Base-by-base conservation (phyloP, 108 stramenopile species). In the Skeletonema grethae region DNA sequence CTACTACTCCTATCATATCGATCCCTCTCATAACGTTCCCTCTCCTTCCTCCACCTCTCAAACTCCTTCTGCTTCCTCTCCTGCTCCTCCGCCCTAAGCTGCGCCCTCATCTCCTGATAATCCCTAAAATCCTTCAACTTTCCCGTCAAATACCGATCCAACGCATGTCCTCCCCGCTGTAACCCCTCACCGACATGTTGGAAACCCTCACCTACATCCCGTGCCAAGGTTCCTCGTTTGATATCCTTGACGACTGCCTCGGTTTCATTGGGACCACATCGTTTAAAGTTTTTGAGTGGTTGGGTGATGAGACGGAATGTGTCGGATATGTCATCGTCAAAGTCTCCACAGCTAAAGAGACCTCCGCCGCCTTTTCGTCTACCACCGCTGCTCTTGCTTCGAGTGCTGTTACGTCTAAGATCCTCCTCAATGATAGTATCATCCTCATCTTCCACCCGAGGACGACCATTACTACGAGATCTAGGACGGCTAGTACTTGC, bases 311-410 rank as follows among this genome's bases (percentile, higher is more conserved):
- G 7, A 9, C 7, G 7, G n/a, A 53, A n/a, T 5, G 50, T 53
- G 50, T 53, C 50, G 50, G 50, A 22, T 4, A 53, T 53, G 20
- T 53, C 50, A 43, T 43, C 50, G 6, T 53, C 50, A 22, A 53
- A 53, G 7, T 53, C 50, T 22, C 50, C 50, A 22, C 50, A 53
- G 50, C 20, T 53, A 22, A 53, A 53, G 7, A 53, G 50, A 9
- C 46, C 46, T 6, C 46, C 16, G 3, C 46, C 6, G 5, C 46
- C 16, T 5, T 4, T 3, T 34, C 32, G 0, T 28, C 25, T 28
- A 28, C 25, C 16, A 6, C 46, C 16, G 1, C 18, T 3, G 16
- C 18, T 48, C 16, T 18, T 48, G 46, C 46, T 16, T 7, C 22
- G 50, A 53, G 8, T 53, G 7, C 8, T 53, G 22, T 8, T 53